Evolutionary conservation across 805 yeast species (phyloP), one percentile per base, ranked within the genome.

Genomic region (Candida wancherniae): DNA sequence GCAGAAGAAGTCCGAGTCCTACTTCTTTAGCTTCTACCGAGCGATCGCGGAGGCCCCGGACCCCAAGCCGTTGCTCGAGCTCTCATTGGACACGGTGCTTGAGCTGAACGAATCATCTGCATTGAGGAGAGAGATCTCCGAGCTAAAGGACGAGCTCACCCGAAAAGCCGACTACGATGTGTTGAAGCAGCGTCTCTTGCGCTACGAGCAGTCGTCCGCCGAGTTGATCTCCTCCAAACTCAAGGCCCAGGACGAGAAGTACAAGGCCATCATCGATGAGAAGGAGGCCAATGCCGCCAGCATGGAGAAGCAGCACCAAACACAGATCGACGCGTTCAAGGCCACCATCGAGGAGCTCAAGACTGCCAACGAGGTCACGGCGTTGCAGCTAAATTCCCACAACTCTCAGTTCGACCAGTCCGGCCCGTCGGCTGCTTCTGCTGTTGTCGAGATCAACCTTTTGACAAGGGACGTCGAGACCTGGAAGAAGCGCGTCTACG

Each of bases 31-130:
- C 12, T 66, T 84, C 14, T 90, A 90, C 61, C 66, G 84, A 34
- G 66, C 76, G 10, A 61, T 90, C 4, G 84, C 87, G 4, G 95
- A 88, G 53, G 88, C 94, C 0, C 97, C 97, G 0, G 97, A 90
- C 59, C 97, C 97, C 1, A 75, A 71, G 39, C 94, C 95, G 4
- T 56, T 88, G 24, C 60, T 90, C 36, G 83, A 82, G 45, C 70
- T 77, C 22, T 75, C 88, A 1, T 51, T 83, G 16, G 84, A 79
- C 29, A 73, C 84, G 4, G 74, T 81, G 6, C 55, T 69, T 3
- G 70, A 73, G 12, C 63, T 70, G 1, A 63, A 70, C 13, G 85
- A 83, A 31, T 59, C 71, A 5, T 70, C 67, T 3, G 56, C 57
- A 7, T 56, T 83, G 28, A 68, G 69, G 36, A 58, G 62, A 15